Conservation (phyloP, 179 eudicot species). For the Nepenthes alata region DNA sequence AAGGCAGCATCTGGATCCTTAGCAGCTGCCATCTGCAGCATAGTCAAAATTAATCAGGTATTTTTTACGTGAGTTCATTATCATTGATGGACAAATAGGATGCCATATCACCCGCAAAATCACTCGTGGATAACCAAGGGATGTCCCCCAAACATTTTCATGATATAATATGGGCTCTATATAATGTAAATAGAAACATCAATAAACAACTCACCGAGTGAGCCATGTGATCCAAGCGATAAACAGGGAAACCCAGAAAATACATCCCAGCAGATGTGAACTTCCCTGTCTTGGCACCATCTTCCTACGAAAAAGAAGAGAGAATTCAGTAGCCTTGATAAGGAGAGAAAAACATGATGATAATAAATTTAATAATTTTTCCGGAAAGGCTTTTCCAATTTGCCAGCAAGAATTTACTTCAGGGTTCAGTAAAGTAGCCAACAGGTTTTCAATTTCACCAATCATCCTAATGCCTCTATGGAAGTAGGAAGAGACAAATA, state of each 20-base stretch:
- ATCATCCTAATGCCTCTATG: neutral
- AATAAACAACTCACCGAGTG: conserved; percentile 37
- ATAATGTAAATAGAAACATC: neutral
- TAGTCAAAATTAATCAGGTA: neutral
- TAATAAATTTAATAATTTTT: no score
- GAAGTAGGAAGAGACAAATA: conserved; percentile 12
- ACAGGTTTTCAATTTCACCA: neutral
- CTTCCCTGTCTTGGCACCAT: conserved; percentile 76
- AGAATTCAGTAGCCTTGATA: neutral
- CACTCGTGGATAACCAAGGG: no score
- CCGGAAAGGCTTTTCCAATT: no score
- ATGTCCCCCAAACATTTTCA: no score
- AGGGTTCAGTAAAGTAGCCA: neutral
- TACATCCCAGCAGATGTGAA: conserved; percentile 91
- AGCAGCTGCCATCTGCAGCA: conserved; percentile 49
- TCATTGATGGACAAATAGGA: no score
- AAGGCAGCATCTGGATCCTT: conserved; percentile 90
- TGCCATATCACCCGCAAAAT: no score
- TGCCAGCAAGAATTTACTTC: no score
- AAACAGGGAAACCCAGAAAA: conserved; percentile 95
- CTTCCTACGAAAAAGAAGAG: conserved; percentile 43
- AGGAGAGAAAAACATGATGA: neutral
- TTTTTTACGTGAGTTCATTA: neutral
- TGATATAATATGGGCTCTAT: no score
- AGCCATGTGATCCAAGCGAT: conserved; percentile 52